A percentile compares a stretch with the other conserved stretches of the same genome.
These are phyloP conservation scores for Sphagnum tenellum DNA, from an alignment of 225 moss, liverwort and hornwort genomes.

Conservation along the genomic window DNA sequence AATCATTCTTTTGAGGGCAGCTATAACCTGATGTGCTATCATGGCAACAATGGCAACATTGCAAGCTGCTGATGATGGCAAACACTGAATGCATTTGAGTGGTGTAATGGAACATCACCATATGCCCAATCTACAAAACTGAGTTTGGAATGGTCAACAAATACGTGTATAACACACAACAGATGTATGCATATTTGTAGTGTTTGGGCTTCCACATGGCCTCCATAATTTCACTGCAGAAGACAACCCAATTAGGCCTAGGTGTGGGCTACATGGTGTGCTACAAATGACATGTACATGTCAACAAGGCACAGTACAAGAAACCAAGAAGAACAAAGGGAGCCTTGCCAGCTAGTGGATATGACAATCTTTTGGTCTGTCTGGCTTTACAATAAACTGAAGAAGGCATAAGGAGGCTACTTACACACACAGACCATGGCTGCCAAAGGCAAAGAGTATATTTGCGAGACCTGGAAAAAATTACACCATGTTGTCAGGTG, in stretches of 20 bases:
- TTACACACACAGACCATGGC: slow-evolving; percentile 51
- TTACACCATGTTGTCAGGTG: slow-evolving; percentile 28
- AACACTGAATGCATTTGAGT: slow-evolving; percentile 17
- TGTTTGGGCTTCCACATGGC: slow-evolving; percentile 20
- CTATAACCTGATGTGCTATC: slow-evolving; percentile 22
- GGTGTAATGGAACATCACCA: slow-evolving; percentile 13
- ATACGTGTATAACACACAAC: slow-evolving; percentile 13
- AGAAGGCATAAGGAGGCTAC: neutral
- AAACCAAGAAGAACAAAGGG: too few species aligned
- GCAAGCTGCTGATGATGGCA: slow-evolving; percentile 10
- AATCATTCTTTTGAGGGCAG: too few species aligned
- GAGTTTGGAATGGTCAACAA: slow-evolving; percentile 19
- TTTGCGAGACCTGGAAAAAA: slow-evolving; percentile 69
- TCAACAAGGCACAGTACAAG: too few species aligned
- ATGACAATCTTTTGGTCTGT: too few species aligned
- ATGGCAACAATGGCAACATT: slow-evolving; percentile 17
- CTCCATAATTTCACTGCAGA: slow-evolving; percentile 24
- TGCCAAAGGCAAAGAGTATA: slow-evolving; percentile 55
- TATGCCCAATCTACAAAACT: slow-evolving; percentile 21
- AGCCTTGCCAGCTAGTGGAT: too few species aligned
- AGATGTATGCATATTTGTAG: slow-evolving; percentile 16
- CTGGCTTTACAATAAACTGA: too few species aligned
- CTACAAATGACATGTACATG: too few species aligned
- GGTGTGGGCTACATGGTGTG: too few species aligned
- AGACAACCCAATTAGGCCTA: too few species aligned